These are phyloP conservation scores for Geosmithia morbida DNA, from an alignment of 2,329 filamentous ascomycete species.

Conservation along the genomic window DNA sequence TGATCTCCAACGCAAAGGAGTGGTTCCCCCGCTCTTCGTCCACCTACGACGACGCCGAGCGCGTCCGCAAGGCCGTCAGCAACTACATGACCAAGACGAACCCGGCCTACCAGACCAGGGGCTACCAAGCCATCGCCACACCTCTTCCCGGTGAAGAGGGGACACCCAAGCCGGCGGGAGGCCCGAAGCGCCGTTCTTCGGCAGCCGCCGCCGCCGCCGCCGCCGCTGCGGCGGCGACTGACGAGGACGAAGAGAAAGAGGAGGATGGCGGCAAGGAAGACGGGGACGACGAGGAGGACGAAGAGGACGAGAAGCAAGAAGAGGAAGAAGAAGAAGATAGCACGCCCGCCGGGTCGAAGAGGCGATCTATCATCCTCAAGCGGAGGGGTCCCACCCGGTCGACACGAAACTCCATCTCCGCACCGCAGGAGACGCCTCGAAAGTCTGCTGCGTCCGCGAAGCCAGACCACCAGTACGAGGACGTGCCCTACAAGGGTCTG, in stretches of 20 bases:
- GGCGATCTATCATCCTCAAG: constrained; percentile 23
- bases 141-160: constrained; percentile 38
- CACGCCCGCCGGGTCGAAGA: constrained; percentile 11
- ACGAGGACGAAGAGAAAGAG: constrained; percentile 10
- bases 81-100: constrained; percentile 83
- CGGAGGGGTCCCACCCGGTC: constrained; percentile 18
- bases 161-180: constrained; percentile 9
- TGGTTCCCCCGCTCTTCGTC: constrained; percentile 62
- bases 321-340: constrained; percentile 15
- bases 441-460: constrained; percentile 22
- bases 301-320: constrained; percentile 12
- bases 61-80: constrained; percentile 71
- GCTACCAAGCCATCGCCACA: constrained; percentile 59
- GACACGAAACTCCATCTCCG: constrained; percentile 14
- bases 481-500: constrained; percentile 52
- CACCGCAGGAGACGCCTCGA: constrained; percentile 16
- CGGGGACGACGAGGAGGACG: constrained; percentile 12
- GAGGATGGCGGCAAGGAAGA: constrained; percentile 14
- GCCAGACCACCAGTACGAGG: constrained; percentile 38
- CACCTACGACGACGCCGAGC: constrained; percentile 72
- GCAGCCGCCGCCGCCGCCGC: not conserved
- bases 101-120: constrained; percentile 57
- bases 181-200: constrained; percentile 5
- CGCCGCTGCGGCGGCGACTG: constrained; percentile 4
- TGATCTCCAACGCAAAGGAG: constrained; percentile 78